Evolutionary conservation across 352 stramenopile species (phyloP), one percentile per base, ranked within the genome.

Genomic region (Pythium dissimile): DNA sequence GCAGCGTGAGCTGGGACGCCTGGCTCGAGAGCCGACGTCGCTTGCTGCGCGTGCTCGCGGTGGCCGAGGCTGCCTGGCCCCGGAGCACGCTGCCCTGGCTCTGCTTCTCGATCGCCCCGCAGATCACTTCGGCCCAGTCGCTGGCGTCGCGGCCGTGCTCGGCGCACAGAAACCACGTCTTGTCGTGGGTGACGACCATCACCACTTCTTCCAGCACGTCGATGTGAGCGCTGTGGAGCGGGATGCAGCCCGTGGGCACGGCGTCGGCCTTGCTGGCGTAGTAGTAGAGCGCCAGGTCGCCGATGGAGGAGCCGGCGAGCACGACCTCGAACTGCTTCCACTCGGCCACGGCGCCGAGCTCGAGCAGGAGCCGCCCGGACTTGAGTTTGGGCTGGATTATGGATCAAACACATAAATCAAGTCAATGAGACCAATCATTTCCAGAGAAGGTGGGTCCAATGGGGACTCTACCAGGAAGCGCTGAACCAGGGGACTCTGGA

Each of bases 101-200:
- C 9, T 79, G 56, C 15, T 67, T 67, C 27, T 90, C 80, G 24
- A 90, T 88, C 10, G 80, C 65, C 7, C 18, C 52, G 54, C 80
- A 86, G 45, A 90, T 81, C 23, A 66, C 67, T 31, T 88, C 75
- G 15, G 71, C 68, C 82, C 83, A 92, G 31, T 89, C 76, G 28
- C 53, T 73, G 8, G 80, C 80, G 3, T 86, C 80, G 9, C 70
- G 73, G 1, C 63, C 70, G 35, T 79, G 60, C 27, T 85, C 73
- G 3, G 80, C 80, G 30, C 83, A 92, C 18, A 92, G 69, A 51
- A 90, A 92, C 83, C 80, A 92, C 51, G 80, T 90, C 62, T 87
- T 82, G 64, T 89, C 78, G 15, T 73, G 70, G 34, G 80, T 85
- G 26, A 88, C 70, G 34, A 92, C 75, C 75, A 89, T 90, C 52